Conservation (phyloP, 2,329 filamentous ascomycete species). For the Aquanectria penicillioides region DNA sequence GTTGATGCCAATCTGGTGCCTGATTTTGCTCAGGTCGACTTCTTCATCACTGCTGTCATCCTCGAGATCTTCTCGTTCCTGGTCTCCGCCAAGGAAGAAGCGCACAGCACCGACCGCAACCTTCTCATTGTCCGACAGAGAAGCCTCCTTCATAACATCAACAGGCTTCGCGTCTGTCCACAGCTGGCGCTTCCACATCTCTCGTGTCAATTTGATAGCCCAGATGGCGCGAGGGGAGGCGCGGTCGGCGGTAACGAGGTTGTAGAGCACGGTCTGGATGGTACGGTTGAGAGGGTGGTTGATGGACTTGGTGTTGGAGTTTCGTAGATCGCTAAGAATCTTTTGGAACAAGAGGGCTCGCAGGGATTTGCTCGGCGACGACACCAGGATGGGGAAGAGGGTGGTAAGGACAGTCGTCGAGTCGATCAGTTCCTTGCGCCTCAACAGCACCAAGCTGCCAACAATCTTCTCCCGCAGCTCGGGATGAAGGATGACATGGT, state of each 20-base stretch:
- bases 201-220: slow-evolving; percentile 94
- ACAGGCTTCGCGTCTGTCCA: slow-evolving; percentile 96
- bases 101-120: slow-evolving; percentile 86
- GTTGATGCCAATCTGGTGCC: slow-evolving; percentile 90
- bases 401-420: slow-evolving; percentile 86
- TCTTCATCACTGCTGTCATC: slow-evolving; percentile 88
- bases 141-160: slow-evolving; percentile 97
- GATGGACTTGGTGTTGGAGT: slow-evolving; percentile 84
- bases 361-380: slow-evolving; percentile 91
- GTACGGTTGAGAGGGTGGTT: slow-evolving; percentile 95
- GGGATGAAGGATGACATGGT: slow-evolving; percentile 83
- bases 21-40: slow-evolving; percentile 80
- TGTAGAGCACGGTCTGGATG: slow-evolving; percentile 92
- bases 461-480: slow-evolving; percentile 96
- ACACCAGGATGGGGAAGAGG: slow-evolving; percentile 91
- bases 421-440: slow-evolving; percentile 92
- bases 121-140: slow-evolving; percentile 90
- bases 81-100: slow-evolving; percentile 96
- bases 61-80: slow-evolving; percentile 91
- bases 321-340: slow-evolving; percentile 89
- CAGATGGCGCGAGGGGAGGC: slow-evolving; percentile 88
- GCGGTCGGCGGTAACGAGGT: slow-evolving; percentile 86
- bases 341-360: slow-evolving; percentile 86
- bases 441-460: slow-evolving; percentile 84
- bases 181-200: slow-evolving; percentile 95